Base-by-base conservation (phyloP, 192 early-diverging fungal species). In the Entrophospora sp. region DNA sequence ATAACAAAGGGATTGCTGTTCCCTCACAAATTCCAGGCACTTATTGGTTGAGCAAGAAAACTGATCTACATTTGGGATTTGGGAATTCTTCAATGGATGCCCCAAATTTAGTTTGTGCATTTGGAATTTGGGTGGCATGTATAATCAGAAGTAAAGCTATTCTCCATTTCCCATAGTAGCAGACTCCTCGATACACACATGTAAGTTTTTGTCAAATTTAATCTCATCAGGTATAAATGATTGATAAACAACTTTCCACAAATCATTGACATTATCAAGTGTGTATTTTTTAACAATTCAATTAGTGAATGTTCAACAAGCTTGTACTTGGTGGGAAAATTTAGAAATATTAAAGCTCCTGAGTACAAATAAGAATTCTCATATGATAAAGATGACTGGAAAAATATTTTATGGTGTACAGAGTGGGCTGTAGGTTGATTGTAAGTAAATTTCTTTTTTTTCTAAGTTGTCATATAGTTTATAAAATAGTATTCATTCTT, bases 371-470 rank as follows among this genome's bases (percentile, higher is more conserved):
- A 57, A 42, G 27, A 42, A 27, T 67, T 67, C 14, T 67, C 65
- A 18, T 58, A 67, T 57, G 22, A 43, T 56, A 57, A 67, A 57
- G 65, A 59, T 27, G 52, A 67, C 7, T 67, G 65, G 52, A 27
- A 58, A 24, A 67, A 67, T 5, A 59, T 67, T 14, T 18, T 59
- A 60, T 67, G 53, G 49, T 67, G 53, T 55, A 35, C 44, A 30
- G 53, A 58, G 27, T 35, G 38, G 28, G 65, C 65, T 30, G 36
- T 67, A n/a, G 37, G 65, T 20, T 56, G 32, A 56, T 67, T 67
- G 20, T 67, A 57, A 40, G 37, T 61, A n/a, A 61, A 57, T 37
- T 10, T 36, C 32, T 37, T 56, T 16, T 56, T 55, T 35, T 56
- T 35, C 10, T 24, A 10, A 37, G n/a, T 7, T 56, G 32, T 24